These are phyloP conservation scores for Alnus glutinosa DNA, from an alignment of 306 rosid genomes.

Conservation along the genomic window DNA sequence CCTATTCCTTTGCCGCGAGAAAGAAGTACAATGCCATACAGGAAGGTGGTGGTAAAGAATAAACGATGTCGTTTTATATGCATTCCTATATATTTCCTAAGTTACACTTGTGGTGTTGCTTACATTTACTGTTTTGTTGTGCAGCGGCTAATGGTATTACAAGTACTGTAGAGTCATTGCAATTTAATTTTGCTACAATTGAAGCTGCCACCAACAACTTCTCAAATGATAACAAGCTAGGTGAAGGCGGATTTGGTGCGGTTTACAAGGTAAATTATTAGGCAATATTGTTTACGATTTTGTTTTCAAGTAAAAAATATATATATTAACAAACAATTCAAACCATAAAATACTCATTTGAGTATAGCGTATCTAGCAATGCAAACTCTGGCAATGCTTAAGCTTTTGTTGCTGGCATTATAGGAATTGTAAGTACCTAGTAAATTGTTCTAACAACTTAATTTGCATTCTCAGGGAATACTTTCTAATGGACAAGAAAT, in stretches of 20 bases:
- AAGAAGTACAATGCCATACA: not conserved
- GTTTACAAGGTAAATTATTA: too few species aligned
- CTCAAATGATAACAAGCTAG: not conserved
- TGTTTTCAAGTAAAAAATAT: too few species aligned
- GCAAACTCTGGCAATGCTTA: too few species aligned
- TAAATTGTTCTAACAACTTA: too few species aligned
- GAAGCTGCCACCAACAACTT: slow-evolving; percentile 27
- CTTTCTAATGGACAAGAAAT: slow-evolving; percentile 20
- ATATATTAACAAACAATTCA: too few species aligned
- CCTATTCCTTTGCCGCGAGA: slow-evolving; percentile 45
- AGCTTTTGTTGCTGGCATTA: too few species aligned
- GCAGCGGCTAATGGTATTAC: not conserved
- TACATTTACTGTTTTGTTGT: not conserved
- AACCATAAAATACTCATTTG: too few species aligned
- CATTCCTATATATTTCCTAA: too few species aligned
- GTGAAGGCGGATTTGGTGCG: not conserved
- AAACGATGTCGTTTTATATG: too few species aligned
- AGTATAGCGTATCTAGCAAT: too few species aligned
- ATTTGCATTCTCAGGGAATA: slow-evolving; percentile 10
- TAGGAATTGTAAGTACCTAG: too few species aligned
- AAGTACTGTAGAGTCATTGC: slow-evolving; percentile 10
- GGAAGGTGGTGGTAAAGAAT: not conserved
- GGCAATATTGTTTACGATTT: too few species aligned
- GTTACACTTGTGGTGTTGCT: not conserved
- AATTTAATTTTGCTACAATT: slow-evolving; percentile 9